Percentiles rank a stretch among this genome's conserved stretches.
Evolutionary conservation across 1,139 yeast genomes (phyloP).

Genomic region (Yamadazyma spencermartinsiae): DNA sequence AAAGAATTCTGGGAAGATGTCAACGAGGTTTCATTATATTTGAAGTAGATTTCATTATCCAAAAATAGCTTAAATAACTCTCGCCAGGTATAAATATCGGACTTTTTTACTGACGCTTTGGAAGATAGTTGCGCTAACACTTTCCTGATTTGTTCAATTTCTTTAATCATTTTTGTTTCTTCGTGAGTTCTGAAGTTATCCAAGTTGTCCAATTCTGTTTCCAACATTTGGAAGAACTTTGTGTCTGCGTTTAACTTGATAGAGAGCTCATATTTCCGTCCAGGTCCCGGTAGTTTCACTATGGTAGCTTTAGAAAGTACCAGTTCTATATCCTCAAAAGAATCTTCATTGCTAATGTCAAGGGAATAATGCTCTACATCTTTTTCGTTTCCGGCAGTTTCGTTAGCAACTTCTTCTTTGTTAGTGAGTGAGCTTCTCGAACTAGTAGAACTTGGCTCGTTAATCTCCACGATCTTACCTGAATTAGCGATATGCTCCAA

Average conservation of each 20-base stretch:
- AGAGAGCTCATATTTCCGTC: slow-evolving; percentile 29
- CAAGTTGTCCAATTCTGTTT: slow-evolving; percentile 53
- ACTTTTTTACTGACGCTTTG: slow-evolving; percentile 31
- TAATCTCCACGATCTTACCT: slow-evolving; percentile 3
- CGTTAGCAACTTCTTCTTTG: not conserved
- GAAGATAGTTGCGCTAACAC: slow-evolving; percentile 38
- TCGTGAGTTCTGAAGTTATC: slow-evolving; percentile 47
- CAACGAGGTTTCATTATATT: slow-evolving; percentile 47
- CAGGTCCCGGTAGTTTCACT: slow-evolving; percentile 4
- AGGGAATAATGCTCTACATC: too few relatives aligned
- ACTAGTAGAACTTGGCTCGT: not conserved
- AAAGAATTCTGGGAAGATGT: slow-evolving; percentile 41
- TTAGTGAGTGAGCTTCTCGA: not conserved
- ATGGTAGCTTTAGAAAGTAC: slow-evolving; percentile 13
- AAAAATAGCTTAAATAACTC: slow-evolving; percentile 63
- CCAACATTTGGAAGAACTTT: slow-evolving; percentile 59
- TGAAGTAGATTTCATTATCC: slow-evolving; percentile 66
- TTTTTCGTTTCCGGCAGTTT: too few relatives aligned
- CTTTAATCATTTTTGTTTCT: slow-evolving; percentile 42
- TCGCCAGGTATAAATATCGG: slow-evolving; percentile 72
- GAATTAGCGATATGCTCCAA: slow-evolving; percentile 29
- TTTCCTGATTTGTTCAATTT: slow-evolving; percentile 45
- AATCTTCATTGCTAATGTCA: not conserved
- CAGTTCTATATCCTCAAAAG: not conserved
- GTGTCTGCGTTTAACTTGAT: slow-evolving; percentile 44